A percentile compares a stretch with the other conserved stretches of the same genome.
Evolutionary conservation across 1,284 basidiomycete species (phyloP).

Genomic region (Boletus calvinii): DNA sequence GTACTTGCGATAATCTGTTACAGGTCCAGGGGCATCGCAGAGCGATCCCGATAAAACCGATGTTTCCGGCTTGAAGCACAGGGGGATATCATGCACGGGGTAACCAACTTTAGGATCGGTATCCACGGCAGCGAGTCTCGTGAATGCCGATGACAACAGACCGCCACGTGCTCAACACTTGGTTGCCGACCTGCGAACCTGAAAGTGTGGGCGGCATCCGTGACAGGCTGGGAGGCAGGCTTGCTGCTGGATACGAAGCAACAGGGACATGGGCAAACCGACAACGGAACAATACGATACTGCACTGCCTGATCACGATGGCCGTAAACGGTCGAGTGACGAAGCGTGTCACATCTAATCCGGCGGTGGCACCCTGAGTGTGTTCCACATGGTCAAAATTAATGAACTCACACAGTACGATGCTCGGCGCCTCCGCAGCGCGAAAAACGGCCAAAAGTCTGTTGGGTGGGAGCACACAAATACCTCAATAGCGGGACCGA

Average conservation of each 20-base stretch:
- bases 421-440: not conserved
- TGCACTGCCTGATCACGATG: conserved; percentile 4
- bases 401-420: conserved; percentile 4
- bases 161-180: not conserved
- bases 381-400: conserved; percentile 8
- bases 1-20: not conserved
- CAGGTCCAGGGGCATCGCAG: not conserved
- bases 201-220: not conserved
- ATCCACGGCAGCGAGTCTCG: conserved; percentile 5
- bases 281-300: conserved; percentile 14
- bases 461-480: not conserved
- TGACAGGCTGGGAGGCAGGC: not conserved
- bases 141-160: not conserved
- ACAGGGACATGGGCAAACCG: conserved; percentile 7
- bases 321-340: not conserved
- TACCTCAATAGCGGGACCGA: not conserved
- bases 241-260: conserved; percentile 1
- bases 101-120: not conserved
- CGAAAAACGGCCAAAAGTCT: not conserved
- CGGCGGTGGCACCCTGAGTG: conserved; percentile 3
- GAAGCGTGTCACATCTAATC: not conserved
- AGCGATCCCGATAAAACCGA: conserved; percentile 1
- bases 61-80: not conserved
- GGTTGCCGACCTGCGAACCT: not conserved
- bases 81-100: not conserved